phyloP scores from a whole-genome alignment of 306 rosid genomes.

The Vigna unguiculata region DNA sequence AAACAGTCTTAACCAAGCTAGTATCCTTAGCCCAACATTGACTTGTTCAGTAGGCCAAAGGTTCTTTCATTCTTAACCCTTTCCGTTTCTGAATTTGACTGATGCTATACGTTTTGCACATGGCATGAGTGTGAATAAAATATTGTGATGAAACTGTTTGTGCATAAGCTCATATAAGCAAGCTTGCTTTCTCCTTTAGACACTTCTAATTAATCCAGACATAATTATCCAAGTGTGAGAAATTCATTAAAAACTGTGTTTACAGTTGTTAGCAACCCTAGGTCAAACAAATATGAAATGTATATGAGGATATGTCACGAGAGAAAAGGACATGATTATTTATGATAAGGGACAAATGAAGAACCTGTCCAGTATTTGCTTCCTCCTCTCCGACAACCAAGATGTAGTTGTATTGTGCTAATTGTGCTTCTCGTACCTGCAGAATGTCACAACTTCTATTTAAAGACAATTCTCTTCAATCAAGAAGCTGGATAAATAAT shows the following conservation, averaged over 20 bases:
- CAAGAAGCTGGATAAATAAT: background rate
- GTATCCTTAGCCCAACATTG: background rate
- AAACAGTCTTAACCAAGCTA: background rate
- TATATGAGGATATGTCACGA: background rate
- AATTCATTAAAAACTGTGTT: constrained; percentile 1
- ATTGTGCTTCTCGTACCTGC: constrained; percentile 92
- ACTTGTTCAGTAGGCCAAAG: background rate
- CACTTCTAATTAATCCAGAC: background rate
- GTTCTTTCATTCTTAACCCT: background rate
- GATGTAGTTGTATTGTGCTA: constrained; percentile 87
- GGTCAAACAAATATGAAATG: constrained; percentile 24
- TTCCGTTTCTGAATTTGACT: background rate
- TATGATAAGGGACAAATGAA: constrained; percentile 3
- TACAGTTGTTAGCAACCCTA: background rate
- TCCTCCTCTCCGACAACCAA: constrained; percentile 97
- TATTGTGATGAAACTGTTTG: background rate
- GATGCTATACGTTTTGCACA: background rate
- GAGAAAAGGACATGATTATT: constrained; percentile 19
- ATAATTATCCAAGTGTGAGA: constrained; percentile 13
- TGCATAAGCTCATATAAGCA: background rate
- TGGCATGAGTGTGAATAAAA: background rate
- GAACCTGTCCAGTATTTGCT: constrained; percentile 88
- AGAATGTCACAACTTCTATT: constrained; percentile 39
- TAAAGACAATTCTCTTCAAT: constrained; percentile 25
- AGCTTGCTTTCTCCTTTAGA: constrained; percentile 3